Conservation (phyloP, 305 asterid species). For the Withania somnifera region DNA sequence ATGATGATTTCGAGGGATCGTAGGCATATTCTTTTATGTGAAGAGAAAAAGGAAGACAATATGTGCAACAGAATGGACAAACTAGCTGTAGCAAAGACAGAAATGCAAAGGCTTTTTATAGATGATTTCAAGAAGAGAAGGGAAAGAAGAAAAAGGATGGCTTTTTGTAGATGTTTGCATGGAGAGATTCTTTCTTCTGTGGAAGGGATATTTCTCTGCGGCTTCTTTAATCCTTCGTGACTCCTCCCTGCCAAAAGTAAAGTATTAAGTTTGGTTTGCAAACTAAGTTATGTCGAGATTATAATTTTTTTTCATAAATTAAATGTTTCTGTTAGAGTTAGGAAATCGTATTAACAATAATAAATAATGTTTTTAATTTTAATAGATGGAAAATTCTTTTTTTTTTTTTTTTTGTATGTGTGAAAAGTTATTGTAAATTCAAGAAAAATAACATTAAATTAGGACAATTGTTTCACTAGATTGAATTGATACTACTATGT, state of each 20-base stretch:
- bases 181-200: slow-evolving; percentile 12
- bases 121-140: slow-evolving; percentile 6
- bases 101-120: not conserved
- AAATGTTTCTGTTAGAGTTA: too few species aligned
- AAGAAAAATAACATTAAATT: too few species aligned
- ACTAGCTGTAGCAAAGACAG: not conserved
- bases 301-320: too few species aligned
- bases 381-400: too few species aligned
- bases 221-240: slow-evolving; percentile 14
- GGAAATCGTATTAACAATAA: too few species aligned
- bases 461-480: too few species aligned
- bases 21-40: slow-evolving; percentile 25
- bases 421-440: too few species aligned
- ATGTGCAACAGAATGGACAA: not conserved
- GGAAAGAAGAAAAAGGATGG: slow-evolving; percentile 27
- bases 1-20: slow-evolving; percentile 32
- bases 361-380: too few species aligned
- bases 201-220: not conserved
- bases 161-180: slow-evolving; percentile 25
- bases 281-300: too few species aligned
- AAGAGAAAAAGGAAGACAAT: not conserved
- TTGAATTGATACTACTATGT: too few species aligned
- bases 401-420: too few species aligned
- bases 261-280: too few species aligned
- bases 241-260: slow-evolving; percentile 28